A percentile compares a stretch with the other conserved stretches of the same genome.
These are phyloP conservation scores for Grigorovia jiainica DNA, from an alignment of 805 yeast species.

Conservation along the genomic window DNA sequence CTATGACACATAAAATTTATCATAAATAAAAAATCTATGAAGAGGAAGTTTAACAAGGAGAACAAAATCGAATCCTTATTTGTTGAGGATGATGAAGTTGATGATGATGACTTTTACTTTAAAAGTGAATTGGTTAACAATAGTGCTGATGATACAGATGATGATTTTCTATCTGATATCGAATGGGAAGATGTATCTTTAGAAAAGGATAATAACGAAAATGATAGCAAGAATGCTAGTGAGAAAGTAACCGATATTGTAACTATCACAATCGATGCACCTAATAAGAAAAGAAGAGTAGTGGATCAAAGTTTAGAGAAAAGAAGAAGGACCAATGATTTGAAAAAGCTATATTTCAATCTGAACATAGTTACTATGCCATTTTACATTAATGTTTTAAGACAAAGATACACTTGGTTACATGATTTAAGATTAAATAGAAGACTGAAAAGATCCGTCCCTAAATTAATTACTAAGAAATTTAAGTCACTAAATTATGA, in stretches of 20 bases:
- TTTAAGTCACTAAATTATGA: slow-evolving; percentile 7
- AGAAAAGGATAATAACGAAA: slow-evolving; percentile 1
- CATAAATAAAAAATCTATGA: slow-evolving; percentile 1
- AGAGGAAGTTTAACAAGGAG: no score
- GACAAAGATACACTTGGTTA: slow-evolving; percentile 8
- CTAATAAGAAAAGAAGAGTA: slow-evolving; percentile 1
- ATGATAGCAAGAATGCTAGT: background rate
- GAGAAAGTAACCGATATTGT: background rate
- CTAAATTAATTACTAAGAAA: slow-evolving; percentile 16
- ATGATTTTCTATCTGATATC: slow-evolving; percentile 6
- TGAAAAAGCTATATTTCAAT: slow-evolving; percentile 11
- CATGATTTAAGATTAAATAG: slow-evolving; percentile 13
- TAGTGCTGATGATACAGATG: background rate
- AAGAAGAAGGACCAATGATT: slow-evolving; percentile 1
- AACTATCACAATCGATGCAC: background rate
- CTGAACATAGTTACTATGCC: slow-evolving; percentile 16
- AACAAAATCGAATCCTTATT: background rate
- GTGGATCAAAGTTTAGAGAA: background rate
- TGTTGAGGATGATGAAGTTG: background rate
- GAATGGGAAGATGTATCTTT: slow-evolving; percentile 26
- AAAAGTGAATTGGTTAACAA: background rate
- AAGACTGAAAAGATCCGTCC: slow-evolving; percentile 16
- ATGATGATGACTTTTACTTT: background rate
- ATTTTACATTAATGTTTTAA: slow-evolving; percentile 10
- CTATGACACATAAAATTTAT: background rate